Evolutionary conservation across 805 yeast genomes (phyloP).

Genomic region (Teunomyces stri): DNA sequence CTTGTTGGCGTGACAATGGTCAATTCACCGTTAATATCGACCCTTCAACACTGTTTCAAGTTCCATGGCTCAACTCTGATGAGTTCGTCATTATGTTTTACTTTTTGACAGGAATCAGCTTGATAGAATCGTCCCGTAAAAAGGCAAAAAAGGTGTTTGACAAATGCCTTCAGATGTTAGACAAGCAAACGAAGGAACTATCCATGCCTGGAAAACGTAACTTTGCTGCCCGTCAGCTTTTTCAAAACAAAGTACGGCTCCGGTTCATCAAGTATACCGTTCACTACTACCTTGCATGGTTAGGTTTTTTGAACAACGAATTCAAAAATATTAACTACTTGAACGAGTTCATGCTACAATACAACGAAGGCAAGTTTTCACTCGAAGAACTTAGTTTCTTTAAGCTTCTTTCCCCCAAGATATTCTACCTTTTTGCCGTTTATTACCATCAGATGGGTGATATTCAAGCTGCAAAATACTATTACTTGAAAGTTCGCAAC

Average conservation of each 20-base stretch:
- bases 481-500: slow-evolving; percentile 34
- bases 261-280: slow-evolving; percentile 27
- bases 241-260: slow-evolving; percentile 23
- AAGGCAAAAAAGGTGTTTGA: slow-evolving; percentile 36
- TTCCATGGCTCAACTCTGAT: slow-evolving; percentile 42
- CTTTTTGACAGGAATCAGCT: slow-evolving; percentile 41
- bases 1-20: slow-evolving; percentile 19
- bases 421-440: slow-evolving; percentile 40
- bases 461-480: slow-evolving; percentile 35
- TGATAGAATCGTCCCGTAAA: slow-evolving; percentile 33
- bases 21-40: slow-evolving; percentile 4
- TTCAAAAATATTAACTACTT: slow-evolving; percentile 21
- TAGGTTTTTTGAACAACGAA: slow-evolving; percentile 30
- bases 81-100: slow-evolving; percentile 43
- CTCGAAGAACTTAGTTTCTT: slow-evolving; percentile 38
- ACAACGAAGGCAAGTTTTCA: slow-evolving; percentile 34
- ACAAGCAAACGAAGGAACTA: slow-evolving; percentile 20
- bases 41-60: slow-evolving; percentile 16
- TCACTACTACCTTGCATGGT: slow-evolving; percentile 35
- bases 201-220: slow-evolving; percentile 6
- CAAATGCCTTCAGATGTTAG: slow-evolving; percentile 33
- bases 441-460: slow-evolving; percentile 38
- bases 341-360: slow-evolving; percentile 33
- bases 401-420: slow-evolving; percentile 33
- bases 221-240: slow-evolving; percentile 20